Conservation (phyloP, 2,329 filamentous ascomycete species). For the Mollisiaceae sp. region DNA sequence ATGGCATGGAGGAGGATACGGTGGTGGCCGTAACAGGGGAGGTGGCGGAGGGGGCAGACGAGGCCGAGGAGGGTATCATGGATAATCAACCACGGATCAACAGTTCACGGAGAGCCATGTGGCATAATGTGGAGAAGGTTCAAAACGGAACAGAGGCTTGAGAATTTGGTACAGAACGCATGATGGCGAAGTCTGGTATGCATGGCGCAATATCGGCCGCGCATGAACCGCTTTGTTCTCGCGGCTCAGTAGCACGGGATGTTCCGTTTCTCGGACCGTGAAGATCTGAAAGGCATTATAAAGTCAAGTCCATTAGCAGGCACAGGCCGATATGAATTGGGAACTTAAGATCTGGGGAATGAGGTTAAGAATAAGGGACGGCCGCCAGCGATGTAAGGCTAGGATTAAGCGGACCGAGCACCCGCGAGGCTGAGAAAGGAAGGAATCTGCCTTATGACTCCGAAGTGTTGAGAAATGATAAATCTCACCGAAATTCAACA, state of each 20-base stretch:
- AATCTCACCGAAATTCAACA: background rate
- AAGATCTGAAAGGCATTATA: background rate
- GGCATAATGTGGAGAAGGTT: background rate
- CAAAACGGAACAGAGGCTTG: background rate
- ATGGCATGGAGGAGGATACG: conserved; percentile 39
- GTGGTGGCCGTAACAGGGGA: conserved; percentile 43
- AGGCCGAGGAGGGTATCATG: conserved; percentile 37
- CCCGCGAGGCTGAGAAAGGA: background rate
- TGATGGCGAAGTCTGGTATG: background rate
- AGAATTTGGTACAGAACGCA: conserved; percentile 6
- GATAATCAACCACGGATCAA: conserved; percentile 16
- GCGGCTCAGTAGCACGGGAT: background rate
- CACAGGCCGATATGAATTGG: background rate
- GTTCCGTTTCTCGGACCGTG: background rate
- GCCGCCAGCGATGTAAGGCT: background rate
- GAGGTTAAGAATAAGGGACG: background rate
- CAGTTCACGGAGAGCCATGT: conserved; percentile 1
- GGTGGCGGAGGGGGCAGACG: conserved; percentile 36
- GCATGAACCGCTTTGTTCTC: conserved; percentile 3
- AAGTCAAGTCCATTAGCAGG: background rate
- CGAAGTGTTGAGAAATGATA: background rate
- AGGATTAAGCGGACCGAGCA: conserved; percentile 4
- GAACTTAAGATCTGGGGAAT: background rate
- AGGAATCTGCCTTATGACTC: background rate
- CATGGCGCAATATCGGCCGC: background rate